Evolutionary conservation across 208 protist species (phyloP).

Genomic region (Endotrypanum monterogeii): DNA sequence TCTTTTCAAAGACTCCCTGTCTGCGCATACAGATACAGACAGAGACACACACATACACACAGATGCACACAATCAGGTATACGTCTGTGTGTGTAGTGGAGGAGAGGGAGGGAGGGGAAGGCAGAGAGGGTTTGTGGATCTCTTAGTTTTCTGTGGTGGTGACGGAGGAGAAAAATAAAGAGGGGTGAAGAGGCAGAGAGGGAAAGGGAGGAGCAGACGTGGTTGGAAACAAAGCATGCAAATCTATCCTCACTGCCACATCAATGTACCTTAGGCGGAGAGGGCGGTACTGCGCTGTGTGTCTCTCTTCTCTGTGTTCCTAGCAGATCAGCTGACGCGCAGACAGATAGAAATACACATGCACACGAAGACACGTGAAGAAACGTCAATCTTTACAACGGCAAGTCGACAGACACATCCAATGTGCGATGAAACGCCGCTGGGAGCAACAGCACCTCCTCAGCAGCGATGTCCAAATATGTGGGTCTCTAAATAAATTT

Average conservation of each 20-base stretch:
- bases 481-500: background rate
- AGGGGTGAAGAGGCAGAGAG: background rate
- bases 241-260: no score
- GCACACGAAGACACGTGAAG: background rate
- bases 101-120: background rate
- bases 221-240: no score
- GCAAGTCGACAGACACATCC: background rate
- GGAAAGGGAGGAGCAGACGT: background rate
- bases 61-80: background rate
- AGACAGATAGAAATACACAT: background rate
- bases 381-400: background rate
- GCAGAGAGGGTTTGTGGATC: background rate
- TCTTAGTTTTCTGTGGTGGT: no score
- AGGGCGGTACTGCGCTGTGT: background rate
- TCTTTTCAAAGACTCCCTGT: no score
- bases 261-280: no score
- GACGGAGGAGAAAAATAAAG: background rate
- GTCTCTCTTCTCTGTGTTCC: background rate
- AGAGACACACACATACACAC: no score
- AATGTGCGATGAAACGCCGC: background rate
- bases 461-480: background rate
- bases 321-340: background rate
- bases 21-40: no score
- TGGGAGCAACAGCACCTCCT: background rate
- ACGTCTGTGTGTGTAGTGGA: background rate